These are phyloP conservation scores for Paramecium caudatum DNA, from an alignment of 73 alveolate genomes.

Conservation along the genomic window DNA sequence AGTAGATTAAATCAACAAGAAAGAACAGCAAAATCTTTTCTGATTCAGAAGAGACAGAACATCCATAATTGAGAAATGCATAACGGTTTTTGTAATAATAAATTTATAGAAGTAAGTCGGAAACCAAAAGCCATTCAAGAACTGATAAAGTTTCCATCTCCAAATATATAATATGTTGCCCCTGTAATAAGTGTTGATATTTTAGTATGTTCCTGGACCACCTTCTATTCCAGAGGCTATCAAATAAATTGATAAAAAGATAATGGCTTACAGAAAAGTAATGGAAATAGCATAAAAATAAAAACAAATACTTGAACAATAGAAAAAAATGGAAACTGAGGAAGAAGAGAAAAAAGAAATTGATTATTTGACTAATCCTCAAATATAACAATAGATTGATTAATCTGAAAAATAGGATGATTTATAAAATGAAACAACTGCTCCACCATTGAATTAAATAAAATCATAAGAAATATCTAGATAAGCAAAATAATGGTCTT, in stretches of 20 bases:
- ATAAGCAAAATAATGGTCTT: neutral
- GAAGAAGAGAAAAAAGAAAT: neutral
- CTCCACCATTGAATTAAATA: no score
- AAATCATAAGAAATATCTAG: neutral
- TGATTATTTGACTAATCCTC: conserved; percentile 36
- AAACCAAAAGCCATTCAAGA: conserved; percentile 33
- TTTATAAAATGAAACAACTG: no score
- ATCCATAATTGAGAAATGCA: conserved; percentile 39
- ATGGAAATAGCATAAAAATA: conserved; percentile 6
- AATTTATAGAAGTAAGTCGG: conserved; percentile 38
- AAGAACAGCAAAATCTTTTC: neutral
- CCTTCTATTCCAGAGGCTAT: conserved; percentile 45
- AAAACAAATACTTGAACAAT: conserved; percentile 19
- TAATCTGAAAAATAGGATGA: neutral
- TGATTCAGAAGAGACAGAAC: conserved; percentile 6
- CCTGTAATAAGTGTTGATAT: neutral
- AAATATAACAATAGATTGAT: neutral
- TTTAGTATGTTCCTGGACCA: conserved; percentile 48
- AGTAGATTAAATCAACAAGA: neutral
- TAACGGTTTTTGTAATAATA: conserved; percentile 24
- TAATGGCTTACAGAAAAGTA: neutral
- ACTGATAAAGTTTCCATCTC: neutral
- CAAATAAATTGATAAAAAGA: conserved; percentile 43
- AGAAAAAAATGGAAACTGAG: neutral
- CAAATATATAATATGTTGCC: neutral